These are phyloP conservation scores for Coemansia sp. DNA, from an alignment of 192 early-diverging fungal genomes.

Conservation along the genomic window DNA sequence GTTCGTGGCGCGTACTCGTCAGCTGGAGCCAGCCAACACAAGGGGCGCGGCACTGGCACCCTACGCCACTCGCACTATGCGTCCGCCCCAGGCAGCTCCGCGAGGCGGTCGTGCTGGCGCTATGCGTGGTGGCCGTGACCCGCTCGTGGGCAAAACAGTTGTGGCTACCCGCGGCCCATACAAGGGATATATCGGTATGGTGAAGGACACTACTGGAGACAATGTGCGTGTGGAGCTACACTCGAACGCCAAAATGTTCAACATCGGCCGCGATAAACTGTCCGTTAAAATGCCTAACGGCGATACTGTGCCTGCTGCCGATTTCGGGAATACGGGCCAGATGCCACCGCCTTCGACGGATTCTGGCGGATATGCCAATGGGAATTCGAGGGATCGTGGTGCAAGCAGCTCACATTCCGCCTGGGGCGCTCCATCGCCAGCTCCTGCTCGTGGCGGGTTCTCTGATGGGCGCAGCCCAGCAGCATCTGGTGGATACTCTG, in stretches of 20 bases:
- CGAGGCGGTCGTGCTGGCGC: slow-evolving; percentile 53
- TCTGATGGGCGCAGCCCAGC: slow-evolving; percentile 16
- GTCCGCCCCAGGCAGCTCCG: slow-evolving; percentile 4
- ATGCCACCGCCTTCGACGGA: slow-evolving; percentile 6
- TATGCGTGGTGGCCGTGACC: slow-evolving; percentile 49
- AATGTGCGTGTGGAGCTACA: slow-evolving; percentile 90
- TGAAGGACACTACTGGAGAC: slow-evolving; percentile 77
- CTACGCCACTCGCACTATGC: slow-evolving; percentile 45
- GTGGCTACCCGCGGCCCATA: slow-evolving; percentile 84
- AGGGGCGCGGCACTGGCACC: slow-evolving; percentile 41
- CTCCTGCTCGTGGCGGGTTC: slow-evolving; percentile 21
- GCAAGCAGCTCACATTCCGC: slow-evolving; percentile 4
- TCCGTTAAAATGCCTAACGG: slow-evolving; percentile 63
- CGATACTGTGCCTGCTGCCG: slow-evolving; percentile 56
- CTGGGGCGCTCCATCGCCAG: slow-evolving; percentile 24
- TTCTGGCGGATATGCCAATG: slow-evolving; percentile 21
- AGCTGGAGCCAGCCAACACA: slow-evolving; percentile 58
- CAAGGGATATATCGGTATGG: slow-evolving; percentile 98
- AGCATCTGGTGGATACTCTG: slow-evolving; percentile 16
- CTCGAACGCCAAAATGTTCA: slow-evolving; percentile 81
- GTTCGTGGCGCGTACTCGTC: slow-evolving; percentile 71
- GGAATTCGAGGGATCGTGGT: slow-evolving; percentile 2
- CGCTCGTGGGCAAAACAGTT: slow-evolving; percentile 75
- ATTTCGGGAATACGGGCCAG: slow-evolving; percentile 2
- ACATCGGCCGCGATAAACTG: slow-evolving; percentile 80